Conservation (phyloP, 1,284 basidiomycete species). For the Ganoderma boninense region DNA sequence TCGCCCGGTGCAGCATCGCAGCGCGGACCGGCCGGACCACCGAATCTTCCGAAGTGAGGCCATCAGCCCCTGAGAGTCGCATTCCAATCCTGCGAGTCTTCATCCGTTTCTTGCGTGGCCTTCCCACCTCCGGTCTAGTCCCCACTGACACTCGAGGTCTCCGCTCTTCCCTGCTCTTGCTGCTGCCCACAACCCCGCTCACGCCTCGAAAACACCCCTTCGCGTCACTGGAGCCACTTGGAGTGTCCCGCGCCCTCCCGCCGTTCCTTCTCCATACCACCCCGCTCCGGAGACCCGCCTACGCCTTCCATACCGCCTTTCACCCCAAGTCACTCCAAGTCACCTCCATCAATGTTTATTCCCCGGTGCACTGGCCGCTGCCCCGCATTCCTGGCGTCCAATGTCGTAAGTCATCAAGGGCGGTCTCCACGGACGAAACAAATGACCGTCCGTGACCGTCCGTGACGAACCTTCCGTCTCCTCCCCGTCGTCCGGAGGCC, state of each 20-base stretch:
- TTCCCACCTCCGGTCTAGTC: constrained; percentile 7
- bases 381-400: constrained; percentile 23
- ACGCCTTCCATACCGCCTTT: background rate
- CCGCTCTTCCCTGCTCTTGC: constrained; percentile 1
- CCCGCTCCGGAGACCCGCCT: background rate
- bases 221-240: background rate
- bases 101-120: constrained; percentile 10
- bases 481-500: constrained; percentile 18
- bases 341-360: background rate
- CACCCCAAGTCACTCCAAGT: background rate
- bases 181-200: constrained; percentile 1
- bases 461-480: background rate
- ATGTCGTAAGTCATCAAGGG: constrained; percentile 23
- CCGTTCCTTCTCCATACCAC: constrained; percentile 7
- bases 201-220: background rate
- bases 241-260: background rate
- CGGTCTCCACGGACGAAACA: constrained; percentile 21
- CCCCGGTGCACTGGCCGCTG: constrained; percentile 7
- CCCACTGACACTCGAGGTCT: constrained; percentile 3
- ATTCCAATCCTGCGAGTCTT: constrained; percentile 1
- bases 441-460: constrained; percentile 17
- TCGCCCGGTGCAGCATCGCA: background rate
- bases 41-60: constrained; percentile 27
- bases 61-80: constrained; percentile 17
- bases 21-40: constrained; percentile 23